phyloP scores from a whole-genome alignment of 2,329 filamentous ascomycete genomes.

The Cladosporium oxysporum region DNA sequence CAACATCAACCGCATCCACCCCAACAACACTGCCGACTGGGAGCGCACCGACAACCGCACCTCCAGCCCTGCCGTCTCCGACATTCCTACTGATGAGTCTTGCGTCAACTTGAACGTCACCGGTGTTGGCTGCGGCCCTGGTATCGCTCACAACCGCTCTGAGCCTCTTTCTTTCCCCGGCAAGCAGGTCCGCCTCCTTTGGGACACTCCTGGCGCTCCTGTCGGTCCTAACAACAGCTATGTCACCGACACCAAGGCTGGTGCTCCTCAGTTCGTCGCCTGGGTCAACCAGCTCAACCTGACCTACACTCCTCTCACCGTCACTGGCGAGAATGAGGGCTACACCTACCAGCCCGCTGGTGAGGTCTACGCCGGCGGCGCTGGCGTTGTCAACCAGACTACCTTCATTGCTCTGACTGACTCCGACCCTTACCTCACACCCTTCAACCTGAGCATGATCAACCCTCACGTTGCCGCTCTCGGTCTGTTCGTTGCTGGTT shows the following conservation, averaged over 20 bases:
- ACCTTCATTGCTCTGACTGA: conserved; percentile 80
- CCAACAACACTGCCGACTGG: conserved; percentile 60
- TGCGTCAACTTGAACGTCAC: conserved; percentile 60
- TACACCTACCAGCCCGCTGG: conserved; percentile 73
- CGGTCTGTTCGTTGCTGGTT: conserved; percentile 77
- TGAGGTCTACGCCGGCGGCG: conserved; percentile 67
- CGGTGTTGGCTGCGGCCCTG: conserved; percentile 61
- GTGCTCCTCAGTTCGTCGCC: conserved; percentile 64
- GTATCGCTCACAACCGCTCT: conserved; percentile 68
- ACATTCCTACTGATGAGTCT: conserved; percentile 48
- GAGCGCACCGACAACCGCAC: conserved; percentile 64
- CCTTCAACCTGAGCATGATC: conserved; percentile 72
- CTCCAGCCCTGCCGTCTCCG: conserved; percentile 56
- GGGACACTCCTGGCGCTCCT: conserved; percentile 68
- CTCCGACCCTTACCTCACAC: conserved; percentile 65
- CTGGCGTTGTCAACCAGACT: conserved; percentile 68
- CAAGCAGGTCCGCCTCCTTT: conserved; percentile 68
- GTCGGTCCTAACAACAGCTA: conserved; percentile 85
- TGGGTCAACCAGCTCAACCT: conserved; percentile 73
- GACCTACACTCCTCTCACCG: conserved; percentile 58
- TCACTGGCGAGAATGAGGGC: conserved; percentile 63
- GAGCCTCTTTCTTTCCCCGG: conserved; percentile 74
- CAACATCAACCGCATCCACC: conserved; percentile 68
- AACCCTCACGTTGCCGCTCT: conserved; percentile 77
- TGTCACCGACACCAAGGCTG: conserved; percentile 62